Percentiles rank a stretch among this genome's conserved stretches.
Conservation (phyloP, 2,329 filamentous ascomycete species). For the Alternaria ventricosa region DNA sequence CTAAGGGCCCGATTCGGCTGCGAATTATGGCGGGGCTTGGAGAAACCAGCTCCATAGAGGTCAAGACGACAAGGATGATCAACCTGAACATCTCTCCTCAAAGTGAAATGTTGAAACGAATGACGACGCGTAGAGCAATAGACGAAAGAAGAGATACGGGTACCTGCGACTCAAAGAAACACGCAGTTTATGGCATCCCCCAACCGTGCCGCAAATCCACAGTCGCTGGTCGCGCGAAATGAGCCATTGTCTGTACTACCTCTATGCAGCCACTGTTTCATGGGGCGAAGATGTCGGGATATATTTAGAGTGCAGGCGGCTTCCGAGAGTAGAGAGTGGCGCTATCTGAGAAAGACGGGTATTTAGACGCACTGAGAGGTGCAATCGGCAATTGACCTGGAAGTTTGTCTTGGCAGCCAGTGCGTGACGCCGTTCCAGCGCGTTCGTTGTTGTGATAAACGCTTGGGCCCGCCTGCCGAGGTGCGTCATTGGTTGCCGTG, state of each 20-base stretch:
- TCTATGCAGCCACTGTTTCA: neutral
- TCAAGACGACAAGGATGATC: neutral
- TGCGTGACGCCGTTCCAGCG: neutral
- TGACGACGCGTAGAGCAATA: constrained; percentile 1
- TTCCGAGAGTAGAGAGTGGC: neutral
- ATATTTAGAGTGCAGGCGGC: neutral
- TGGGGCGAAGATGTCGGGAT: neutral
- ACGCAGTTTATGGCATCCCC: constrained; percentile 1
- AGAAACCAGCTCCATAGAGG: neutral
- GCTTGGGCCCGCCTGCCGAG: too few species aligned
- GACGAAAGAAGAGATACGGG: neutral
- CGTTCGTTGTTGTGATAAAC: neutral
- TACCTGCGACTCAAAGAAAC: neutral
- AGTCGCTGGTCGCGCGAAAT: neutral
- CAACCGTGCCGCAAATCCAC: constrained; percentile 5
- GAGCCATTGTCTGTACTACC: neutral
- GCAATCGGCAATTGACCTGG: neutral
- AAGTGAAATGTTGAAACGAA: neutral
- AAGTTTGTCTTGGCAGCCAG: neutral
- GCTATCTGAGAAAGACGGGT: neutral
- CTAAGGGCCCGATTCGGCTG: neutral
- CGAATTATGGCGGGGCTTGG: neutral
- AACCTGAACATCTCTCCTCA: neutral
- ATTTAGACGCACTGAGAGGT: neutral
- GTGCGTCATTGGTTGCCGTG: neutral